Percentiles rank a stretch among this genome's conserved stretches.
Conservation (phyloP, 2,329 filamentous ascomycete genomes). For the Aureobasidium musti region DNA sequence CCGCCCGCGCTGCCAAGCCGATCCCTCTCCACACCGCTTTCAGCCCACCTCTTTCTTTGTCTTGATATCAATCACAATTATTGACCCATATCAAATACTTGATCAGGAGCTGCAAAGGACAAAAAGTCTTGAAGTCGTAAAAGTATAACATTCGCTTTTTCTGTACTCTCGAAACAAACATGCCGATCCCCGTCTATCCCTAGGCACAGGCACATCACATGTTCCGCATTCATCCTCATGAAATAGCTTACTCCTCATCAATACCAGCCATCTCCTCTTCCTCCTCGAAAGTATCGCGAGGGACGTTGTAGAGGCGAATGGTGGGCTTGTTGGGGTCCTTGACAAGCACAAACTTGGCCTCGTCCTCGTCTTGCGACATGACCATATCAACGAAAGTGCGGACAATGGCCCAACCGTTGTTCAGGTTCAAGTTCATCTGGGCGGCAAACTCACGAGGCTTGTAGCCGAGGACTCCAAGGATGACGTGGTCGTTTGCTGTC, state of each 20-base stretch:
- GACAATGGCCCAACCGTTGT: constrained; percentile 98
- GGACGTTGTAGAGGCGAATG: constrained; percentile 89
- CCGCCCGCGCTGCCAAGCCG: neutral
- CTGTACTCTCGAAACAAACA: constrained; percentile 26
- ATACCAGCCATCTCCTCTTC: constrained; percentile 73
- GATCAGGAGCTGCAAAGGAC: neutral
- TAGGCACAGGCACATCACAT: no score
- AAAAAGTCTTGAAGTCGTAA: constrained; percentile 13
- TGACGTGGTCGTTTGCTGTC: constrained; percentile 87
- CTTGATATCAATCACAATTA: neutral
- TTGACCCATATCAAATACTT: no score
- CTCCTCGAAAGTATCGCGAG: constrained; percentile 84
- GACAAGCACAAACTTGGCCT: constrained; percentile 74
- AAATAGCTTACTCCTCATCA: constrained; percentile 46
- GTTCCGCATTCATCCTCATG: neutral
- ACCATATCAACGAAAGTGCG: constrained; percentile 97
- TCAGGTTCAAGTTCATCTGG: constrained; percentile 97
- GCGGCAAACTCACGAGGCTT: constrained; percentile 95
- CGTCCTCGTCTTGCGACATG: constrained; percentile 61
- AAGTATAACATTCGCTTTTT: constrained; percentile 28
- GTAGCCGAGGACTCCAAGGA: constrained; percentile 94
- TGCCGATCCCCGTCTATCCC: neutral
- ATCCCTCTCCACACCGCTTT: neutral
- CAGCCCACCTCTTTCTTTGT: neutral
- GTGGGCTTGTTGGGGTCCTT: constrained; percentile 98